A percentile compares a stretch with the other conserved stretches of the same genome.
Conservation (phyloP, 2,329 filamentous ascomycete species). For the Sporothrix brunneoviolacea region DNA sequence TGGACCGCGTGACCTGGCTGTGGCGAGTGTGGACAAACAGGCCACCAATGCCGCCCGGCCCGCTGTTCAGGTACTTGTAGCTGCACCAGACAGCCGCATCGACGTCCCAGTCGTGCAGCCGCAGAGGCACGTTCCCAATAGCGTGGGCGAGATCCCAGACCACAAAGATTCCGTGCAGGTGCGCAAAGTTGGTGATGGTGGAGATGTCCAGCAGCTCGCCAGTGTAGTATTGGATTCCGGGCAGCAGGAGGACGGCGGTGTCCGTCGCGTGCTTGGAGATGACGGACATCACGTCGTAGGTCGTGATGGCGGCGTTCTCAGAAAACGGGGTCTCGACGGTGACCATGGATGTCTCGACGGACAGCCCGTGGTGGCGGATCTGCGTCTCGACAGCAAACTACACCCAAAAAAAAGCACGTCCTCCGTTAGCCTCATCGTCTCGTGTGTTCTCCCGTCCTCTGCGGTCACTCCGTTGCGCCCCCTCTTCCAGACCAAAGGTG, state of each 20-base stretch:
- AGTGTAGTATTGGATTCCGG: constrained; percentile 87
- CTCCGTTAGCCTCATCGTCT: not conserved
- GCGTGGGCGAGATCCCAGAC: constrained; percentile 59
- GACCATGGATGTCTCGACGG: constrained; percentile 64
- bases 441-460: too few relatives aligned
- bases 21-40: constrained; percentile 75
- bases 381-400: constrained; percentile 83
- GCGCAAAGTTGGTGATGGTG: constrained; percentile 69
- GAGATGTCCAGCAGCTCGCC: constrained; percentile 82
- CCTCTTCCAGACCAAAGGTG: too few relatives aligned
- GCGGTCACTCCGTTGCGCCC: too few relatives aligned
- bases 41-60: constrained; percentile 76
- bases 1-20: constrained; percentile 43
- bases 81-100: constrained; percentile 92
- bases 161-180: constrained; percentile 47
- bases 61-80: constrained; percentile 93
- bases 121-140: constrained; percentile 72
- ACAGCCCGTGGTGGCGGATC: constrained; percentile 62
- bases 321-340: constrained; percentile 55
- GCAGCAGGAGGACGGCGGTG: constrained; percentile 70
- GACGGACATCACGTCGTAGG: constrained; percentile 60
- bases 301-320: constrained; percentile 55
- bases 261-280: constrained; percentile 69
- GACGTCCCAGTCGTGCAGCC: constrained; percentile 80
- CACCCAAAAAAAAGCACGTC: not conserved